Conservation (phyloP, 441 rosid genomes). For the Melianthus villosus region DNA sequence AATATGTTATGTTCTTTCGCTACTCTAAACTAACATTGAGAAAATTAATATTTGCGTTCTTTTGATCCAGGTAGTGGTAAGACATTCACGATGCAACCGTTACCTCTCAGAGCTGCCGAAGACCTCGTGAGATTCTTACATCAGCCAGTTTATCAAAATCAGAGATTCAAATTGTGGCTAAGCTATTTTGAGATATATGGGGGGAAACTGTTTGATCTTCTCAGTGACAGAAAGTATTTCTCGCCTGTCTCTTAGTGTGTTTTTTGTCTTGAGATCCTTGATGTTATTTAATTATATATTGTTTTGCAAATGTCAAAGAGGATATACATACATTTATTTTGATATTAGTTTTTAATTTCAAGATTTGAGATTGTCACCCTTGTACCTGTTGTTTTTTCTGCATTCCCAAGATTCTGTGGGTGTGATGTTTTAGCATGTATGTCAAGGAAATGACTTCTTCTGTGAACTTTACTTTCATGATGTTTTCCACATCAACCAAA, state of each 20-base stretch:
- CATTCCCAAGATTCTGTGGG: too few relatives aligned
- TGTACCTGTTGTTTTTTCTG: too few relatives aligned
- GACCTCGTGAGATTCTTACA: constrained; percentile 77
- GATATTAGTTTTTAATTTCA: too few relatives aligned
- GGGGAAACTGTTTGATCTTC: constrained; percentile 91
- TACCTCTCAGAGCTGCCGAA: constrained; percentile 77
- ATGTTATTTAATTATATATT: too few relatives aligned
- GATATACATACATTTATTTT: too few relatives aligned
- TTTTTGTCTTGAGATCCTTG: neutral
- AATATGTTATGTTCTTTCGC: too few relatives aligned
- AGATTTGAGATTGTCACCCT: too few relatives aligned
- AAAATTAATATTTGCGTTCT: constrained; percentile 3
- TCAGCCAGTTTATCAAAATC: constrained; percentile 74
- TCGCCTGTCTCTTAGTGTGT: neutral
- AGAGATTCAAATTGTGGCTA: constrained; percentile 88
- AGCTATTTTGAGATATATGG: constrained; percentile 95
- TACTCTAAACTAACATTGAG: neutral
- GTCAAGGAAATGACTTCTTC: too few relatives aligned
- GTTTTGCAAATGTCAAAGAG: too few relatives aligned
- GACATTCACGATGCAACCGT: constrained; percentile 96
- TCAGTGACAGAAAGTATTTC: constrained; percentile 63
- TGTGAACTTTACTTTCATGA: too few relatives aligned
- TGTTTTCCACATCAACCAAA: too few relatives aligned
- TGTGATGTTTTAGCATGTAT: too few relatives aligned
- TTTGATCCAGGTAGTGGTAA: constrained; percentile 77